Base-by-base conservation (phyloP, 75 land plant genomes). In the Cunninghamia lanceolata region DNA sequence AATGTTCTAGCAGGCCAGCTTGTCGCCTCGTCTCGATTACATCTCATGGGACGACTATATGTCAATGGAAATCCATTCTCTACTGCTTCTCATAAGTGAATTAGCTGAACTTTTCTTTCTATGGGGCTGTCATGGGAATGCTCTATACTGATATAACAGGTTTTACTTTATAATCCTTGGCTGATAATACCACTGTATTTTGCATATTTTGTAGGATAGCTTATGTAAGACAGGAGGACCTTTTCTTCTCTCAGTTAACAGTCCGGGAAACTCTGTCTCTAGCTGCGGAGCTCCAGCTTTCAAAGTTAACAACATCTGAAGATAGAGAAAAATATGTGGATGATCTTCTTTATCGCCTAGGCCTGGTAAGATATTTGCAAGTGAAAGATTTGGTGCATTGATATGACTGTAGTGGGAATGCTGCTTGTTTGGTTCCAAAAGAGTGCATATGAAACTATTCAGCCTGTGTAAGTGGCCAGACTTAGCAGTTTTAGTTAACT, bases 161-260 rank as follows among this genome's bases (percentile, higher is more conserved):
- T 39, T 75, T 47, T 68, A 42, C n/a, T 84, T 75, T 71, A 47
- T 36, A 39, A 82, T 36, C 16, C 19, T 77, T 16, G 35, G 11
- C 40, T 85, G 66, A 71, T 39, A 8, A 71, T 36, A 42, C 21
- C 3, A 13, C 52, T 25, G 36, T 63, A 6, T 68, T 78, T 88
- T 84, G 32, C 83, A 47, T 36, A 15, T 76, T 39, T 83, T 85
- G 71, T 78, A 97, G 99, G 91, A 88, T 91, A 87, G 99, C 99
- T 38, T 98, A 91, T 92, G 96, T 98, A 84, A 90, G 99, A 83
- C 99, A 98, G 85, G 99, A 98, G 85, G 99, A 97, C 81, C 91
- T 98, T 25, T 98, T 98, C 89, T 98, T 98, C 89, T 97, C 99
- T 56, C 99, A 98, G 91, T 89, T 98, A 86, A 97, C 99, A 34